These are phyloP conservation scores for Epichloe brachyelytri DNA, from an alignment of 2,329 filamentous ascomycete species.

Conservation along the genomic window DNA sequence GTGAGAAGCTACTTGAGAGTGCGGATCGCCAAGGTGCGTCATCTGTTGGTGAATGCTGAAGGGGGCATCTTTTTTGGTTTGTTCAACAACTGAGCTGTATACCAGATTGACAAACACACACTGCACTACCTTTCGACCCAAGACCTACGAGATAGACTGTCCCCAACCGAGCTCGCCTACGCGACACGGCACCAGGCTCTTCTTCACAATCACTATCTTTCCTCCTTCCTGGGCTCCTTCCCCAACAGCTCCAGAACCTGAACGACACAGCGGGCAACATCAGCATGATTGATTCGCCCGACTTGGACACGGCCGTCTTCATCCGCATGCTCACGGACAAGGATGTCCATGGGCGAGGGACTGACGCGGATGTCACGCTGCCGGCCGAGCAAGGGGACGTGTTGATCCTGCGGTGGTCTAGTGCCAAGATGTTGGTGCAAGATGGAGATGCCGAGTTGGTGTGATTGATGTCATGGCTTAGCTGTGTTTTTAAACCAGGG, in stretches of 20 bases:
- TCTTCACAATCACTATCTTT: slow-evolving; percentile 70
- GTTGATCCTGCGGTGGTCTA: slow-evolving; percentile 60
- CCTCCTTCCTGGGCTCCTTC: slow-evolving; percentile 74
- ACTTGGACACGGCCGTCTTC: slow-evolving; percentile 74
- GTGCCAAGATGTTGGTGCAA: slow-evolving; percentile 50
- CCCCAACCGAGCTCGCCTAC: slow-evolving; percentile 66
- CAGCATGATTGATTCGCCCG: slow-evolving; percentile 84
- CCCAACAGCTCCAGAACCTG: slow-evolving; percentile 62
- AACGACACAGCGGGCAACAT: slow-evolving; percentile 85
- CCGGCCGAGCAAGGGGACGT: slow-evolving; percentile 49
- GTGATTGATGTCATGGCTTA: slow-evolving; percentile 29
- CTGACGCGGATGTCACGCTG: slow-evolving; percentile 48
- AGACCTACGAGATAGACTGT: slow-evolving; percentile 49
- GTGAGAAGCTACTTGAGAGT: slow-evolving; percentile 71
- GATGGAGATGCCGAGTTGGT: slow-evolving; percentile 45
- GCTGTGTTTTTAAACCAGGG: no score
- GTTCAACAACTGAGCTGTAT: neutral
- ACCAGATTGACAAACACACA: slow-evolving; percentile 61
- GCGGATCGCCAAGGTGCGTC: slow-evolving; percentile 67
- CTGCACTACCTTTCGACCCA: slow-evolving; percentile 56
- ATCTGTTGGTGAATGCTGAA: neutral
- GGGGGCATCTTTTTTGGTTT: neutral
- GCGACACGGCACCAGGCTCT: slow-evolving; percentile 75
- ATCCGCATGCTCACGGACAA: slow-evolving; percentile 55
- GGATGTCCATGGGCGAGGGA: slow-evolving; percentile 46